These are phyloP conservation scores for Yamadazyma olivae DNA, from an alignment of 805 yeast genomes.

Conservation along the genomic window DNA sequence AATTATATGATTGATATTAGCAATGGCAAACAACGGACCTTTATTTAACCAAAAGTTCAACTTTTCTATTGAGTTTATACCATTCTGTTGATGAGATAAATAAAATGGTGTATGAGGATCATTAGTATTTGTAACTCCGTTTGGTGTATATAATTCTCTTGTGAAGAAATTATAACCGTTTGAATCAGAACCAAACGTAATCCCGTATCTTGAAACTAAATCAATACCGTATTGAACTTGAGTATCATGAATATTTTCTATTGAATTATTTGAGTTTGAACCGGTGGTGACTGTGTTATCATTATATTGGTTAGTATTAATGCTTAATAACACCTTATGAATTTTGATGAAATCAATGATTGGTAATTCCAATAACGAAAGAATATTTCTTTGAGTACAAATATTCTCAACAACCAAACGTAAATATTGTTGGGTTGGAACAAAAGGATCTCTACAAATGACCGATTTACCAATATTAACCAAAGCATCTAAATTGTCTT, in stretches of 20 bases:
- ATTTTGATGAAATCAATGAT: constrained; percentile 62
- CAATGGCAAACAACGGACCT: constrained; percentile 70
- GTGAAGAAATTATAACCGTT: constrained; percentile 63
- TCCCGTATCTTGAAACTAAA: constrained; percentile 61
- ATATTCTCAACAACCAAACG: constrained; percentile 77
- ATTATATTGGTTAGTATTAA: constrained; percentile 27
- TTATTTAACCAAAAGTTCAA: constrained; percentile 74
- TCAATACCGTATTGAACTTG: constrained; percentile 54
- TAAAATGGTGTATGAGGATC: constrained; percentile 33
- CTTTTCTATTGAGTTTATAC: constrained; percentile 40
- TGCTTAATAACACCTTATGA: constrained; percentile 63
- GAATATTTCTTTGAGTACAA: constrained; percentile 57
- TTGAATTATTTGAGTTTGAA: constrained; percentile 12
- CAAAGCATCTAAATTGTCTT: constrained; percentile 70
- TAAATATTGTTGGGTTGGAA: constrained; percentile 76
- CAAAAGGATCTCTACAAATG: constrained; percentile 77
- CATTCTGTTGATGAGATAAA: constrained; percentile 20
- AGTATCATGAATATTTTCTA: constrained; percentile 37
- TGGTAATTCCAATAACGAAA: constrained; percentile 58
- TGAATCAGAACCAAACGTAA: constrained; percentile 66
- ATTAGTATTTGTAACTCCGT: constrained; percentile 25
- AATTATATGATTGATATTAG: constrained; percentile 69
- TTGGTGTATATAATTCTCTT: constrained; percentile 33
- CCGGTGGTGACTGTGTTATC: not conserved
- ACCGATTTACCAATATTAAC: constrained; percentile 79